Evolutionary conservation across 192 early-diverging fungal genomes (phyloP).

Genomic region (Haplosporangium gracile): DNA sequence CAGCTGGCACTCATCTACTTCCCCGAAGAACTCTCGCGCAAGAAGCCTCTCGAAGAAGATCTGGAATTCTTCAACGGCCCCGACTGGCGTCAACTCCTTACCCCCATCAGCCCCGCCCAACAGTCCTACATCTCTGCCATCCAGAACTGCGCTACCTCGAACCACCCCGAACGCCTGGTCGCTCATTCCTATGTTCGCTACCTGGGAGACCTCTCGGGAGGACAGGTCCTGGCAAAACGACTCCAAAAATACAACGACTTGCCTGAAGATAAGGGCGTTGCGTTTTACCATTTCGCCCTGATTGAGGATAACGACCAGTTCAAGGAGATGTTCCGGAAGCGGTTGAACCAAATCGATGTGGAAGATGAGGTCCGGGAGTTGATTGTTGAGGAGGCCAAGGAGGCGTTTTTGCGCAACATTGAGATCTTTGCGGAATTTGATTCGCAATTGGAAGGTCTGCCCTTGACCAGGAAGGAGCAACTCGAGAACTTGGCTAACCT

Average conservation of each 20-base stretch:
- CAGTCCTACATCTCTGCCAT: slow-evolving; percentile 61
- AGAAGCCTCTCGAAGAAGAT: slow-evolving; percentile 55
- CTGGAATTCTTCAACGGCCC: slow-evolving; percentile 61
- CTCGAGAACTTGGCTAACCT: neutral
- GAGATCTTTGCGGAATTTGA: slow-evolving; percentile 49
- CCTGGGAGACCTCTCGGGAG: slow-evolving; percentile 68
- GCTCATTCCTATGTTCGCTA: slow-evolving; percentile 70
- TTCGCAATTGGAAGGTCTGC: slow-evolving; percentile 20
- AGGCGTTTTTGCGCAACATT: slow-evolving; percentile 30
- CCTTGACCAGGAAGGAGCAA: slow-evolving; percentile 21
- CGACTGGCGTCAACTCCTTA: slow-evolving; percentile 38
- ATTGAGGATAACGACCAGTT: slow-evolving; percentile 61
- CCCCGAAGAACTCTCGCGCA: slow-evolving; percentile 63
- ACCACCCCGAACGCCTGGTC: slow-evolving; percentile 60
- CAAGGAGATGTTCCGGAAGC: slow-evolving; percentile 65
- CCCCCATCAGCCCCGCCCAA: slow-evolving; percentile 59
- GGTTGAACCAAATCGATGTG: slow-evolving; percentile 60
- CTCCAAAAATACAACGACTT: slow-evolving; percentile 59
- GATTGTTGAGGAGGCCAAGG: slow-evolving; percentile 33
- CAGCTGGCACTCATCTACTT: slow-evolving; percentile 62
- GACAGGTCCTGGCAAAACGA: slow-evolving; percentile 62
- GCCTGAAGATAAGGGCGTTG: slow-evolving; percentile 55
- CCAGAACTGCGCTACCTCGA: slow-evolving; percentile 37
- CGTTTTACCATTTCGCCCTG: slow-evolving; percentile 63
- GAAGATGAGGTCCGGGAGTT: slow-evolving; percentile 14